Evolutionary conservation across 2,329 filamentous ascomycete species (phyloP).

Genomic region (Neopestalotiopsis clavispora): DNA sequence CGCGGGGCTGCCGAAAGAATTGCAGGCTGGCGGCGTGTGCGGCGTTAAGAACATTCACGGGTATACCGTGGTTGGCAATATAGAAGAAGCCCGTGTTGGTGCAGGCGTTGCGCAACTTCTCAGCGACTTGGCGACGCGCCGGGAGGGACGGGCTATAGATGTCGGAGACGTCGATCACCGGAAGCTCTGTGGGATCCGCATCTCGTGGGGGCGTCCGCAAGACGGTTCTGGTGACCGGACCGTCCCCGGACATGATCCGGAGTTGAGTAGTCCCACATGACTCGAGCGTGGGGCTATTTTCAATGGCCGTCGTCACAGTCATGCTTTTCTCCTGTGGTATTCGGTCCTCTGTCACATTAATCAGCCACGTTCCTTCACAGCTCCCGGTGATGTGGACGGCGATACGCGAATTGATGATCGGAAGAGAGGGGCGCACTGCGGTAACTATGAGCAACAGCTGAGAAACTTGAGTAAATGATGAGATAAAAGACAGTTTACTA

Average conservation of each 20-base stretch:
- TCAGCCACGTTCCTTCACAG: neutral
- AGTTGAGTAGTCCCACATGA: slow-evolving; percentile 24
- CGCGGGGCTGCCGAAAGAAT: slow-evolving; percentile 31
- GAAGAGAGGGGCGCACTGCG: too few species aligned
- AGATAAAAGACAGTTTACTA: too few species aligned
- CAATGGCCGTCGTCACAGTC: neutral
- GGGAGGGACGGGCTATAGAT: slow-evolving; percentile 40
- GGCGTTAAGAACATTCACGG: slow-evolving; percentile 34
- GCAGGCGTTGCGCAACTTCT: slow-evolving; percentile 44
- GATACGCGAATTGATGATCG: too few species aligned
- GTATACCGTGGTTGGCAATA: slow-evolving; percentile 36
- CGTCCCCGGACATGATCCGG: slow-evolving; percentile 31
- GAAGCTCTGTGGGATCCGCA: slow-evolving; percentile 36
- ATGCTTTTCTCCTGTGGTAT: neutral
- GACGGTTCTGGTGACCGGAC: slow-evolving; percentile 27
- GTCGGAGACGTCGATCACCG: slow-evolving; percentile 47
- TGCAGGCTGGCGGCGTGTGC: slow-evolving; percentile 28
- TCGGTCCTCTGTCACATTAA: neutral
- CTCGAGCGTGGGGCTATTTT: neutral
- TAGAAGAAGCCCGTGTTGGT: slow-evolving; percentile 52
- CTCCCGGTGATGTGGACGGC: neutral
- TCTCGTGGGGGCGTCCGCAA: slow-evolving; percentile 29
- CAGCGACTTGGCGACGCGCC: slow-evolving; percentile 43
- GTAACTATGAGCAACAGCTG: too few species aligned
- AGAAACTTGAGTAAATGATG: too few species aligned